Base-by-base conservation (phyloP, 176 grass and related monocot species). In the Bromus sterilis region DNA sequence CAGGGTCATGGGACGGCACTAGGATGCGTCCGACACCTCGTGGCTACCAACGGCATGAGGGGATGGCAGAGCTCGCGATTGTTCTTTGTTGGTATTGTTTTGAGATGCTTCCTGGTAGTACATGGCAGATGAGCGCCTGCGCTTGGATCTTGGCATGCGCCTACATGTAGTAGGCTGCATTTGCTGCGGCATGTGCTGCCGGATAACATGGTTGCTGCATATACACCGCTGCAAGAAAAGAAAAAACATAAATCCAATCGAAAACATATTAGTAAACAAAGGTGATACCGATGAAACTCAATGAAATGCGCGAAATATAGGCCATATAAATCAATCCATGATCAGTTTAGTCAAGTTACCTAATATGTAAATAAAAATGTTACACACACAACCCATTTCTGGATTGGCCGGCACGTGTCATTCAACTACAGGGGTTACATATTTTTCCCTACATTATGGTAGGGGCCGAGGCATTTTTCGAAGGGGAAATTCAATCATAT, bases 201-300 rank as follows among this genome's bases (percentile, higher is more conserved):
- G 80, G 13, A 64, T 87, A 89, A 64, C 56, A 78, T 36, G 87
- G 5, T 6, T 25, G 5, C 43, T 65, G 33, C 33, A 34, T 87
- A 71, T 62, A 81, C 23, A 80, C 65, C 82, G 67, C 91, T 89
- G 84, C n/a, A n/a, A n/a, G n/a, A n/a, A n/a, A n/a, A n/a, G n/a
- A n/a, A n/a, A 83, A 79, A 32, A 32, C 11, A 36, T 24, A 2
- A 32, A 40, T 51, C 16, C 30, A 75, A 20, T 5, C n/a, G 0
- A 26, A 46, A 74, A 6, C 26, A 56, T 33, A 25, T 43, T 25
- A 55, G 56, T 53, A 55, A 3, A 43, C 30, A 48, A 34, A 34
- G 4, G 2, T 34, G 33, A 4, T 34, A 34, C 4, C 33, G 33
- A 34, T 34, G 9, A n/a, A n/a, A n/a, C 39, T 41, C 39, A 41